These are phyloP conservation scores for Hymenoscyphus infarciens DNA, from an alignment of 2,329 filamentous ascomycete genomes.

Conservation along the genomic window DNA sequence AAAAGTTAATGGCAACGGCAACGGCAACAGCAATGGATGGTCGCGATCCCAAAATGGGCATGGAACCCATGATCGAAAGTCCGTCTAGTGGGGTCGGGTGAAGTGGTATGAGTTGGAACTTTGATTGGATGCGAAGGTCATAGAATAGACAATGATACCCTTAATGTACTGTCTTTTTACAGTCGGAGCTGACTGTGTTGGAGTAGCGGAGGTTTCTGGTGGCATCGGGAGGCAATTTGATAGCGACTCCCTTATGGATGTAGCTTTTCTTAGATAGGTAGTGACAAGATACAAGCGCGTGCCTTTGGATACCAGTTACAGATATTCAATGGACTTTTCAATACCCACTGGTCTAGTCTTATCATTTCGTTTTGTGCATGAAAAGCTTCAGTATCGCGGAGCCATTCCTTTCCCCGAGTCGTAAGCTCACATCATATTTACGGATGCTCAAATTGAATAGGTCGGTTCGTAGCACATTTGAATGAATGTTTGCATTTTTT, in stretches of 20 bases:
- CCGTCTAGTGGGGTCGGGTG: constrained; percentile 14
- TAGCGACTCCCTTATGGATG: neutral
- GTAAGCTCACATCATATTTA: too few relatives aligned
- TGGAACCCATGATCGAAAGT: constrained; percentile 26
- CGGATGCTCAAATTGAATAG: too few relatives aligned
- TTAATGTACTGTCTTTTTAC: constrained; percentile 2
- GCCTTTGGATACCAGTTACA: neutral
- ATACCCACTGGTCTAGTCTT: too few relatives aligned
- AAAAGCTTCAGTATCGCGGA: too few relatives aligned
- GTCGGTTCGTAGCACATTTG: too few relatives aligned
- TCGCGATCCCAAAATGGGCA: constrained; percentile 11
- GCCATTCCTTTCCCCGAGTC: too few relatives aligned
- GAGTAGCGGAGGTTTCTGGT: neutral
- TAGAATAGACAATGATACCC: constrained; percentile 18
- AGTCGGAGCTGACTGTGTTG: neutral
- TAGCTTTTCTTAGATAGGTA: neutral
- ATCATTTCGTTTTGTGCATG: too few relatives aligned
- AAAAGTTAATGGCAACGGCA: constrained; percentile 9
- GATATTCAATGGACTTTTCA: neutral
- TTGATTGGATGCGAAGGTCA: constrained; percentile 1
- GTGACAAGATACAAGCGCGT: neutral
- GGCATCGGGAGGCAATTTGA: neutral
- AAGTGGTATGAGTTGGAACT: neutral
- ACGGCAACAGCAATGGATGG: constrained; percentile 17
- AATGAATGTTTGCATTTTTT: too few relatives aligned